Base-by-base conservation (phyloP, 2,329 filamentous ascomycete genomes). In the Juglanconis sp. region DNA sequence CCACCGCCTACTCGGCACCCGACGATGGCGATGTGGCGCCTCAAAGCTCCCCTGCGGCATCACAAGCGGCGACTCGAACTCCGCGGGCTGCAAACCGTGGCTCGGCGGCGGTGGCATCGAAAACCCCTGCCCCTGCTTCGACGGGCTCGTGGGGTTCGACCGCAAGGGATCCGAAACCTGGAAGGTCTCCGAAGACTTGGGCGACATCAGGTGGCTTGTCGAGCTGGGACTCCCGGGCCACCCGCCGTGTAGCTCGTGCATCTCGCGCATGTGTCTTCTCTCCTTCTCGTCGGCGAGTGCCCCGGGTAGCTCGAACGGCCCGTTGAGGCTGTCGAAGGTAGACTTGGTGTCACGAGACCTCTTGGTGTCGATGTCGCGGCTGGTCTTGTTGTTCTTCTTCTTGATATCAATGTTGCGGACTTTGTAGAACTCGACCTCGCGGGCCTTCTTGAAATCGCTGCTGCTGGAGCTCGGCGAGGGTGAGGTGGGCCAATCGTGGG, bases 271-370 rank as follows among this genome's bases (percentile, higher is more conserved):
- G 4, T 49, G 17, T 24, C 34, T 56, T 24, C 34, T 56, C 48
- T 62, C 50, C 17, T 51, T 36, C 38, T 54, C 44, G 3, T 48
- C 57, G 24, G 35, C 32, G 17, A 50, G 34, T 9, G 36, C 47
- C 5, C 31, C 38, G 4, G 47, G 55, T 7, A 63, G 58, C 54
- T 63, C 58, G 35, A 63, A 63, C 10, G 61, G 61, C 9, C 61
- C 61, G n/a, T 53, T 13, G 40, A 51, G 50, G 52, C 48, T 47
- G 47, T 48, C 51, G 40, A 53, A 53, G 8, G 57, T 34, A 17
- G 58, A 38, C 52, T 53, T 24, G 53, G 49, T n/a, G 49, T 55
- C 48, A 48, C 35, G 30, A 4, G 34, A 4, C 54, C 40, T 56
- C 17, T 56, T 56, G 17, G 34, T 40, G 44, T 49, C 53, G 10